Evolutionary conservation across 371 early-diverging fungal species (phyloP).

Genomic region (Agmasoma carcini): DNA sequence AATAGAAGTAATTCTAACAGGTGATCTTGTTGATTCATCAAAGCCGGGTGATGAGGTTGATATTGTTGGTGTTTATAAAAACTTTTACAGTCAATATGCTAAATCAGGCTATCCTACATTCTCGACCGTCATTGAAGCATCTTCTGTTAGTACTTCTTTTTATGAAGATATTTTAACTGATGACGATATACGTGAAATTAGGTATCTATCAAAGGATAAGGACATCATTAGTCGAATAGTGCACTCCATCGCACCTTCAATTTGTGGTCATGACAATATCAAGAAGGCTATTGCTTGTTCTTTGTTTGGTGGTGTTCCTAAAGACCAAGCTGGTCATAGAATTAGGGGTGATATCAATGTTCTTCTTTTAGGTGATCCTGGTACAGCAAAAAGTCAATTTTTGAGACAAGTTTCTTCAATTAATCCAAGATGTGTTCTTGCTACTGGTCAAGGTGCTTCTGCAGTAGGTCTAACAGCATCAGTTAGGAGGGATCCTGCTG

Average conservation of each 20-base stretch:
- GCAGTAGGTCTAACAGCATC: slow-evolving; percentile 96
- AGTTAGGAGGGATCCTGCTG: slow-evolving; percentile 82
- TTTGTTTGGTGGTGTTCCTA: slow-evolving; percentile 86
- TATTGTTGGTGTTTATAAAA: slow-evolving; percentile 85
- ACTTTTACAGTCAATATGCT: slow-evolving; percentile 76
- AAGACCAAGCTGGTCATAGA: slow-evolving; percentile 65
- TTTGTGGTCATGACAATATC: slow-evolving; percentile 91
- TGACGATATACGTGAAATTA: slow-evolving; percentile 72
- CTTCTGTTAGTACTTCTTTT: slow-evolving; percentile 60
- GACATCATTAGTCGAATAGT: slow-evolving; percentile 69
- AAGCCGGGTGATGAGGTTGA: slow-evolving; percentile 95
- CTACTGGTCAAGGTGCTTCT: slow-evolving; percentile 95
- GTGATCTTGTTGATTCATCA: slow-evolving; percentile 88
- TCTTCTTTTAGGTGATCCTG: slow-evolving; percentile 92
- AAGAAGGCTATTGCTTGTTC: slow-evolving; percentile 83
- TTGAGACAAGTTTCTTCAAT: slow-evolving; percentile 86
- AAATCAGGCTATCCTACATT: slow-evolving; percentile 93
- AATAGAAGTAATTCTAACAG: slow-evolving; percentile 76
- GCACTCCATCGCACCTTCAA: slow-evolving; percentile 87
- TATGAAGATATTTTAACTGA: slow-evolving; percentile 69
- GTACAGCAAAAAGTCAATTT: slow-evolving; percentile 95
- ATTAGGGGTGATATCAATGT: slow-evolving; percentile 97
- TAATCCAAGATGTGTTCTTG: slow-evolving; percentile 81
- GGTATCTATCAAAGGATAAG: slow-evolving; percentile 62
- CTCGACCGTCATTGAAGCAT: slow-evolving; percentile 77